These are phyloP conservation scores for Huntiella bhutanensis DNA, from an alignment of 2,329 filamentous ascomycete species.

Conservation along the genomic window DNA sequence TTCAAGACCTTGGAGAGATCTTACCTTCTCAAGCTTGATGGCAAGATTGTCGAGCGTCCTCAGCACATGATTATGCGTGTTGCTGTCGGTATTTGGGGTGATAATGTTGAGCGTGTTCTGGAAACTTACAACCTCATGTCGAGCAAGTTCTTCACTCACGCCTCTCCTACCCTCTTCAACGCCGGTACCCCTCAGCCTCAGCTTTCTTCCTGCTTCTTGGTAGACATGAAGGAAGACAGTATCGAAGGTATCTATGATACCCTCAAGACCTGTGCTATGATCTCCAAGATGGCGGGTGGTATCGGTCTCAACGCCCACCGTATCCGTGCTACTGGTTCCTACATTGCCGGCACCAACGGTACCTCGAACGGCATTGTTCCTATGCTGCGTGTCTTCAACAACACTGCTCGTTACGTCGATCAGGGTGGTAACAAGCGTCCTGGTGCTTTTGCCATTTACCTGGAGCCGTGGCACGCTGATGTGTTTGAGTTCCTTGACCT, in stretches of 20 bases:
- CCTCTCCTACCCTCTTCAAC: slow-evolving; percentile 94
- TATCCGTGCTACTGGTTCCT: slow-evolving; percentile 91
- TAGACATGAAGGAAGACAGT: slow-evolving; percentile 99
- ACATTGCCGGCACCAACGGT: slow-evolving; percentile 95
- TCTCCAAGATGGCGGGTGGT: slow-evolving; percentile 97
- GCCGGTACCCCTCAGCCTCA: slow-evolving; percentile 89
- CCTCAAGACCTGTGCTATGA: slow-evolving; percentile 97
- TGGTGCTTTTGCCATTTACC: slow-evolving; percentile 94
- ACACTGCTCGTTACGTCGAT: slow-evolving; percentile 95
- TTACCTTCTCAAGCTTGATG: slow-evolving; percentile 86
- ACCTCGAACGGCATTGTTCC: slow-evolving; percentile 94
- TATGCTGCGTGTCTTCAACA: slow-evolving; percentile 98
- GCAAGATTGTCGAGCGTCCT: slow-evolving; percentile 89
- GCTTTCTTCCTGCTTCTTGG: slow-evolving; percentile 93
- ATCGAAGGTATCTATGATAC: slow-evolving; percentile 99
- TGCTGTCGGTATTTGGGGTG: slow-evolving; percentile 86
- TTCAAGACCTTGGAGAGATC: slow-evolving; percentile 99
- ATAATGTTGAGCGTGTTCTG: slow-evolving; percentile 81
- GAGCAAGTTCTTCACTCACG: slow-evolving; percentile 94
- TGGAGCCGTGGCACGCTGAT: slow-evolving; percentile 97
- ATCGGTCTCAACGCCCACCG: slow-evolving; percentile 94
- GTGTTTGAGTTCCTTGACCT: slow-evolving; percentile 95
- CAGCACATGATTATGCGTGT: slow-evolving; percentile 99
- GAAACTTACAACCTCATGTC: slow-evolving; percentile 99
- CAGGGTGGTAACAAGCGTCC: slow-evolving; percentile 99